Base-by-base conservation (phyloP, 2,329 filamentous ascomycete genomes). In the Xylaria sp. region DNA sequence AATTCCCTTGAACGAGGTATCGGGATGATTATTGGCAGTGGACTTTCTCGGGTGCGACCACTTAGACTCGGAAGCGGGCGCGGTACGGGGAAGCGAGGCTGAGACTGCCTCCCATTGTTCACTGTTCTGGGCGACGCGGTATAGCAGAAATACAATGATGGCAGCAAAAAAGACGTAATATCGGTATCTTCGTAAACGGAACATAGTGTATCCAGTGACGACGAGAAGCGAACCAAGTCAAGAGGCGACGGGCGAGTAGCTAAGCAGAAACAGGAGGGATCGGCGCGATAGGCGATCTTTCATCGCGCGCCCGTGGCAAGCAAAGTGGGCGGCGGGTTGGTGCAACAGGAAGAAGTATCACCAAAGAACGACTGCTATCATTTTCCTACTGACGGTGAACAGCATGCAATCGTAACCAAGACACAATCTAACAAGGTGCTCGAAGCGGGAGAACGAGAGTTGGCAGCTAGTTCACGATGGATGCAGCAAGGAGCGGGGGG, bases 121-220 rank as follows among this genome's bases (percentile, higher is more conserved):
- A 63, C 69, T 75, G 17, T 75, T 72, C 59, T 69, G 68, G 19
- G 72, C 71, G 39, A 73, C 67, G 19, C 70, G 73, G 50, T 75
- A 77, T 17, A 77, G 57, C 11, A 77, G 55, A 62, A 77, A 73
- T 5, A 77, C 72, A 39, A 76, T 61, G 21, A 76, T 65, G 34
- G 74, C 72, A 27, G 76, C 73, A 34, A 74, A 74, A 36, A 77
- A 73, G 47, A 75, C 72, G 57, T 75, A 77, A 61, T 76, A 76
- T 48, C 76, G 75, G 48, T 76, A 77, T 73, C 74, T 74, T 32
- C 76, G 74, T 68, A 77, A 24, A 61, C 73, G 76, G 30, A 75
- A 68, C 76, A 77, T 77, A 48, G 56, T 51, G 61, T 53, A 30
- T 30, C 48, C 24, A 53, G 11, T 68, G 63, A 58, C 56, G 55